Evolutionary conservation across 2,329 filamentous ascomycete genomes (phyloP), one percentile per base, ranked within the genome.

Genomic region (Aspergillus uvarum): DNA sequence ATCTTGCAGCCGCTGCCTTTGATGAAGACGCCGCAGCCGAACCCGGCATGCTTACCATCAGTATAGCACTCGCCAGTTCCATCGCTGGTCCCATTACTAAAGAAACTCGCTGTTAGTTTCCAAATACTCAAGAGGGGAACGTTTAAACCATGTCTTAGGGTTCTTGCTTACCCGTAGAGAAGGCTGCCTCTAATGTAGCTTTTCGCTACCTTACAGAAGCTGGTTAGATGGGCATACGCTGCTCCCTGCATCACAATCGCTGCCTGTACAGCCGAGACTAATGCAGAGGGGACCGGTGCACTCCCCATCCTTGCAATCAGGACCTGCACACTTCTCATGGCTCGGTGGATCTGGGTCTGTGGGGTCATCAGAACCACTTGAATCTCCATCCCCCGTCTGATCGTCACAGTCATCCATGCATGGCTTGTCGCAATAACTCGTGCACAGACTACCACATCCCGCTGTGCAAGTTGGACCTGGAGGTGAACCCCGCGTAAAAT

Each of bases 381-480:
- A 24, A 24, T 24, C 22, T 24, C 22, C 22, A 24, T 24, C 22
- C 22, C 22, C 22, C 22, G 22, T 24, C 22, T 24, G 22, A 24
- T 24, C 22, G 22, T 24, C 55, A 49, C 54, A 55, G 29, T 61
- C 52, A 5, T 16, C 12, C 5, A 61, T 32, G 21, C 61, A 65
- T 11, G 61, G 63, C 21, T 22, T 57, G 19, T 59, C 16, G 49
- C 61, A 65, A 58, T 57, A 63, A 42, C 31, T 47, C 31, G 44
- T 50, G 49, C 58, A 65, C 35, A 63, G 62, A 4, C 24, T 51
- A 11, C 63, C 63, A 31, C 61, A 63, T 16, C 53, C 47, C 44
- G 63, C 54, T 2, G 58, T 65, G 47, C 62, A 65, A 1, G 59
- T 58, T 2, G 63, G 61, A 11, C 63, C 56, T 5, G 54, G 52